Base-by-base conservation (phyloP, 2,329 filamentous ascomycete species). In the Cytospora piceae region DNA sequence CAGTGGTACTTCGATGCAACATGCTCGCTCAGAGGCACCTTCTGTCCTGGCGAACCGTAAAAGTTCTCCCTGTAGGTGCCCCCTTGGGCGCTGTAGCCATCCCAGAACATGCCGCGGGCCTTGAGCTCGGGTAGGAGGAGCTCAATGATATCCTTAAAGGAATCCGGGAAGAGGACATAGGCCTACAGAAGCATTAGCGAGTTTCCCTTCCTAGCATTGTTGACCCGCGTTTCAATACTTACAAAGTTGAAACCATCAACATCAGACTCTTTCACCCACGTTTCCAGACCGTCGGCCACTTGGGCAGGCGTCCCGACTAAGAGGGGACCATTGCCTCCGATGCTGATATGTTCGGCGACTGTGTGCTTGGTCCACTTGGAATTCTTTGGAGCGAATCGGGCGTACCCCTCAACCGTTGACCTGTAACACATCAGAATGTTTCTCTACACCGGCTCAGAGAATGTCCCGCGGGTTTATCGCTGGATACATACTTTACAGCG, bases 211-310 rank as follows among this genome's bases (percentile, higher is more conserved):
- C 6, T 9, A 9, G 2, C 1, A 51, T 20, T 14, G 3, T 22
- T 14, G 20, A 22, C 24, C 20, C 4, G 8, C 6, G 2, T 5
- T 5, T 34, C 3, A 7, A 17, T 22, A 68, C 71, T 65, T 58
- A 72, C 88, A 73, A 92, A 83, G 72, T 93, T 93, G 76, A 93
- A 93, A 0, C 90, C 90, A 72, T 92, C 90, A 0, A 92, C 83
- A 69, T 91, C 90, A 0, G 87, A 88, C 73, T 91, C 89, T 7
- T 79, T 72, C 0, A 91, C 79, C 89, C 90, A 92, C 0, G 79
- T 76, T 75, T 92, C 87, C 64, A 93, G 80, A 53, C 84, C 82
- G 72, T 92, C 89, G 0, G 87, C 90, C 1, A 92, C 88, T 69
- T 86, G 84, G 20, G 81, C 74, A 0, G 89, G 79, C 0, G 87